Percentiles rank a stretch among this genome's conserved stretches.
Conservation (phyloP, 176 grass and related monocot species). For the Aegilops speltoides region DNA sequence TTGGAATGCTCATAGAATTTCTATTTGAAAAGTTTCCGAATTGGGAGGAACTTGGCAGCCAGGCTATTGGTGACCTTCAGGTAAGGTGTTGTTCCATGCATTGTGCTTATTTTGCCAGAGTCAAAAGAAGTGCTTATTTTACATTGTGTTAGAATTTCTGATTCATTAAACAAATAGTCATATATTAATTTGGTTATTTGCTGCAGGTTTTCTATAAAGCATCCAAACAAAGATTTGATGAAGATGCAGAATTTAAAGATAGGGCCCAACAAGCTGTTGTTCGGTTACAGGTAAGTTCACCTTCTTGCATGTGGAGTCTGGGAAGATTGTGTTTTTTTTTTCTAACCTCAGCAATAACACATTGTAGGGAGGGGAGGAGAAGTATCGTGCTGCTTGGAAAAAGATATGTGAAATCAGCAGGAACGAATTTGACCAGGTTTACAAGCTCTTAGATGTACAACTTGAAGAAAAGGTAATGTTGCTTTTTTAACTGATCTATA, state of each 20-base stretch:
- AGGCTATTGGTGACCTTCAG: slow-evolving; percentile 98
- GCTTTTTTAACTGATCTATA: not conserved
- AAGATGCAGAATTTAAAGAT: slow-evolving; percentile 67
- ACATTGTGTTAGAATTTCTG: not conserved
- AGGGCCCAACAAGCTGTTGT: slow-evolving; percentile 94
- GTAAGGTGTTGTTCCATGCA: slow-evolving; percentile 36
- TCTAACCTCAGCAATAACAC: slow-evolving; percentile 27
- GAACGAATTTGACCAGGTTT: slow-evolving; percentile 83
- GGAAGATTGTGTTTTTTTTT: not conserved
- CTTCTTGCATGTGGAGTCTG: slow-evolving; percentile 24
- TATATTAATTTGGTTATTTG: slow-evolving; percentile 23
- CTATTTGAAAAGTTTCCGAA: slow-evolving; percentile 94
- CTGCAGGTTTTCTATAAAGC: slow-evolving; percentile 90
- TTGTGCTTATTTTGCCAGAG: not conserved
- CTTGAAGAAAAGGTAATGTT: slow-evolving; percentile 84
- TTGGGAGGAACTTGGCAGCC: slow-evolving; percentile 85
- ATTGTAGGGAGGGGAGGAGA: slow-evolving; percentile 72
- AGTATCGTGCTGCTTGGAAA: slow-evolving; percentile 84
- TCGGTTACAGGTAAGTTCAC: slow-evolving; percentile 58
- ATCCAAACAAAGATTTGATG: slow-evolving; percentile 89
- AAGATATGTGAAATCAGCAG: slow-evolving; percentile 97
- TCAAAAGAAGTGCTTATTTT: not conserved
- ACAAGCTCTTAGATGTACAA: slow-evolving; percentile 66
- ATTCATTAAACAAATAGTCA: not conserved
- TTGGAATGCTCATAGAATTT: slow-evolving; percentile 96